Percentiles rank a stretch among this genome's conserved stretches.
Conservation (phyloP, 371 early-diverging fungal species). For the Rhizopus arrhizus region DNA sequence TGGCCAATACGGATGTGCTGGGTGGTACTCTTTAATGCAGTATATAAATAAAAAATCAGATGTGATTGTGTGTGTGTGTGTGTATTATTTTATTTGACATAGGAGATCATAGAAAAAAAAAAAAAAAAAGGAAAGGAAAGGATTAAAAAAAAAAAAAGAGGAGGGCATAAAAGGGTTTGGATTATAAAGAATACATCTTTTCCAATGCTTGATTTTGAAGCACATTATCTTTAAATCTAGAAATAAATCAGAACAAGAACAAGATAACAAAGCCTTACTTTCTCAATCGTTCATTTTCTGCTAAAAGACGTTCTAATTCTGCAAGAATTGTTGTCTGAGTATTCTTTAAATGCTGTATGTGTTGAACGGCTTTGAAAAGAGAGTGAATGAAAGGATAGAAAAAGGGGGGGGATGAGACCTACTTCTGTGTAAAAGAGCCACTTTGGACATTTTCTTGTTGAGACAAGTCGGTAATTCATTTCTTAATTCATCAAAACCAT, state of each 20-base stretch:
- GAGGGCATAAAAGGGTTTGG: not conserved
- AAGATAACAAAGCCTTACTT: conserved; percentile 32
- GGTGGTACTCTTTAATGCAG: too few species aligned
- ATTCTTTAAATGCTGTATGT: conserved; percentile 51
- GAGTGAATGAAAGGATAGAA: not conserved
- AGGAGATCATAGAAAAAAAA: too few species aligned
- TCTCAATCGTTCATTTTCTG: conserved; percentile 52
- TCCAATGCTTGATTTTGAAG: conserved; percentile 27
- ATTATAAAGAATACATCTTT: conserved; percentile 18
- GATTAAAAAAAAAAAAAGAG: not conserved
- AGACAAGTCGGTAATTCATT: conserved; percentile 55
- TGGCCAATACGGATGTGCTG: conserved; percentile 49
- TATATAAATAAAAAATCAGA: too few species aligned
- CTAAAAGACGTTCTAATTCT: conserved; percentile 44
- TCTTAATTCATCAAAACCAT: conserved; percentile 60
- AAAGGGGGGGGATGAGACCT: conserved; percentile 19
- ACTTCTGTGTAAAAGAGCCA: conserved; percentile 55
- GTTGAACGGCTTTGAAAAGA: conserved; percentile 40
- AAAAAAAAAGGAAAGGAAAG: too few species aligned
- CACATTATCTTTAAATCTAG: conserved; percentile 29
- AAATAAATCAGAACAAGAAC: not conserved
- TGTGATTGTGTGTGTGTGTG: too few species aligned
- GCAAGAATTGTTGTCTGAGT: conserved; percentile 46
- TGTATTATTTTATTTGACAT: too few species aligned
- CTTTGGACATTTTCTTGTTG: conserved; percentile 62